phyloP scores from a whole-genome alignment of 2,329 filamentous ascomycete genomes.

The Fusarium circinatum region DNA sequence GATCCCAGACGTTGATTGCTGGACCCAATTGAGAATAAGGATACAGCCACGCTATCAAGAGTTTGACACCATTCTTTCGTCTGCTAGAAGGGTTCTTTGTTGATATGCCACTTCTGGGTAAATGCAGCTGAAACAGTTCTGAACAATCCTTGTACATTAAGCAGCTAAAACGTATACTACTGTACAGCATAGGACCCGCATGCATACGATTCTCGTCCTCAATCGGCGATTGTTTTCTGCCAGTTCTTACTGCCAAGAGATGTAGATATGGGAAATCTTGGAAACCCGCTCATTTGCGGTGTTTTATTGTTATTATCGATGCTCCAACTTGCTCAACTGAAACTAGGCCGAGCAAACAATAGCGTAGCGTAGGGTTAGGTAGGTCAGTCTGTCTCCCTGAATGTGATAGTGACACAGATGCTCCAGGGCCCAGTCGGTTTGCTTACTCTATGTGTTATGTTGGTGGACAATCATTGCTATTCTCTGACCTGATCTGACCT shows the following conservation, averaged over 20 bases:
- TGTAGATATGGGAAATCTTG: slow-evolving; percentile 16
- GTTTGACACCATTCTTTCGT: neutral
- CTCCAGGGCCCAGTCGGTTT: slow-evolving; percentile 7
- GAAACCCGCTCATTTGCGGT: slow-evolving; percentile 22
- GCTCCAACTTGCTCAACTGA: slow-evolving; percentile 4
- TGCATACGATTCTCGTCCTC: slow-evolving; percentile 13
- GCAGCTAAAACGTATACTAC: slow-evolving; percentile 9
- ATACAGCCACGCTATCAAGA: slow-evolving; percentile 9
- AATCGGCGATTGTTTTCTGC: slow-evolving; percentile 31
- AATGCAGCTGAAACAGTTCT: slow-evolving; percentile 31
- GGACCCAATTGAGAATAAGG: slow-evolving; percentile 16
- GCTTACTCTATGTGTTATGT: neutral
- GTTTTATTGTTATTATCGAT: slow-evolving; percentile 9
- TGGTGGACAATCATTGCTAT: slow-evolving; percentile 20
- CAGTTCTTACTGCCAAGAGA: slow-evolving; percentile 23
- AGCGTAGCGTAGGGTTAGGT: slow-evolving; percentile 5
- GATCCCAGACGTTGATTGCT: slow-evolving; percentile 17
- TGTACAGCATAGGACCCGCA: slow-evolving; percentile 19
- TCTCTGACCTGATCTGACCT: slow-evolving; percentile 11
- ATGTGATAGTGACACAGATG: slow-evolving; percentile 16
- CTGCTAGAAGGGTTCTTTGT: neutral
- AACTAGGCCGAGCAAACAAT: slow-evolving; percentile 1
- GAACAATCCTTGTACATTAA: neutral
- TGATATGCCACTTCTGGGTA: slow-evolving; percentile 19
- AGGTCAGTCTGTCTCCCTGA: slow-evolving; percentile 3